phyloP scores from a whole-genome alignment of 75 land plant species.

The Cryptomeria japonica region DNA sequence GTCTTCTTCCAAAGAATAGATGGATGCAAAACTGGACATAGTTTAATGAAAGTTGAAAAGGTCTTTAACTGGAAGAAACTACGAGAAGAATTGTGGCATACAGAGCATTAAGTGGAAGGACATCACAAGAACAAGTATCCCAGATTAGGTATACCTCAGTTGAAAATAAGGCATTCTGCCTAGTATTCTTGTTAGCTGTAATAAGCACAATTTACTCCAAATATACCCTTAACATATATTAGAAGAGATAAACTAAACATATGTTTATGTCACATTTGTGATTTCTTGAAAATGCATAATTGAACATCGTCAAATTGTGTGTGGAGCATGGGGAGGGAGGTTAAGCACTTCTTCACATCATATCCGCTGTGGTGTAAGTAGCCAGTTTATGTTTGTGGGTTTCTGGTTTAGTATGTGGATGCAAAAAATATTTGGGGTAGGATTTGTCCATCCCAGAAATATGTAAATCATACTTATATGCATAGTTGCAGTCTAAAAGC shows the following conservation, averaged over 20 bases:
- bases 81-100: not conserved
- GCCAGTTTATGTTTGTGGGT: no score
- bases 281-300: not conserved
- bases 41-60: not conserved
- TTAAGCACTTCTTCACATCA: not conserved
- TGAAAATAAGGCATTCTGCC: not conserved
- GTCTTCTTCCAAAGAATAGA: not conserved
- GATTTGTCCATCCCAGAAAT: no score
- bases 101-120: not conserved
- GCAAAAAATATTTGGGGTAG: no score
- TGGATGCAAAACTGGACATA: not conserved
- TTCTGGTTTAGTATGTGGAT: no score
- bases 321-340: not conserved
- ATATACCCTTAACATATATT: not conserved
- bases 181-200: not conserved
- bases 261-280: not conserved
- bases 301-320: not conserved
- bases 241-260: not conserved
- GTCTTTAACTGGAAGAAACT: not conserved
- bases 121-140: not conserved
- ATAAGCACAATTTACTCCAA: not conserved
- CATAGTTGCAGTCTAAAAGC: no score
- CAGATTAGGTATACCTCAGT: not conserved
- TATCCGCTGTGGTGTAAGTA: no score
- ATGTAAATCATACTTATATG: no score